Percentiles rank a stretch among this genome's conserved stretches.
phyloP scores from a whole-genome alignment of 1,284 basidiomycete genomes.

The Mycosarcoma maydis region DNA sequence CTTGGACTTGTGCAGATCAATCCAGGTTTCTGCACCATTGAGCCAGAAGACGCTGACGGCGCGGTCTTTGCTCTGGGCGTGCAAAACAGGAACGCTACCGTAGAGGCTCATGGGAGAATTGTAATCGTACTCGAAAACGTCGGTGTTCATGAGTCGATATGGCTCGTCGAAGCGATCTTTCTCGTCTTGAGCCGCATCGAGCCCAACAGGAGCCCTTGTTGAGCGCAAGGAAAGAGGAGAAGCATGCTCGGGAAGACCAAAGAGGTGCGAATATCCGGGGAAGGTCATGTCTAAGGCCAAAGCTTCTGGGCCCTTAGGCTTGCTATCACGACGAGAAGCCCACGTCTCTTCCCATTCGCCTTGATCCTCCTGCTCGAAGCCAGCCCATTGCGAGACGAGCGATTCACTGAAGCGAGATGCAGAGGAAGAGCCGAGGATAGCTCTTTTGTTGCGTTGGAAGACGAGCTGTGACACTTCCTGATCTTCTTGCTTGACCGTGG shows the following conservation, averaged over 20 bases:
- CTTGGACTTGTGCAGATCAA: conserved; percentile 76
- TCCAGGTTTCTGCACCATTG: conserved; percentile 93
- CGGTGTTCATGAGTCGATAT: conserved; percentile 93
- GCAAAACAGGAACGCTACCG: conserved; percentile 81
- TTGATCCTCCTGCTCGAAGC: conserved; percentile 72
- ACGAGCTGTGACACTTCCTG: conserved; percentile 44
- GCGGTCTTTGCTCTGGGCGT: conserved; percentile 78
- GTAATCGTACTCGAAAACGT: conserved; percentile 96
- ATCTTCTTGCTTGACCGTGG: conserved; percentile 45
- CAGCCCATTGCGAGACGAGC: conserved; percentile 55
- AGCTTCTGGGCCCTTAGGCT: conserved; percentile 98
- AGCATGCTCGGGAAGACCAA: conserved; percentile 96
- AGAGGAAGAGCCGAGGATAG: conserved; percentile 33
- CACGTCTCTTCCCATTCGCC: conserved; percentile 87
- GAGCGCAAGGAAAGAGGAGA: conserved; percentile 84
- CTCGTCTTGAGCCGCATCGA: conserved; percentile 42
- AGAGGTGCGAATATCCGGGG: conserved; percentile 87
- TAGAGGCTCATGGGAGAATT: conserved; percentile 86
- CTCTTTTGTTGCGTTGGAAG: conserved; percentile 51
- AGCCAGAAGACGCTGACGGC: conserved; percentile 92
- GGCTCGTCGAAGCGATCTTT: conserved; percentile 73
- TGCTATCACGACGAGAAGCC: conserved; percentile 84
- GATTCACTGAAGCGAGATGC: conserved; percentile 24
- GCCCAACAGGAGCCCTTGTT: conserved; percentile 51
- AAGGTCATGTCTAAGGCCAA: conserved; percentile 92